phyloP scores from a whole-genome alignment of 2,329 filamentous ascomycete genomes.

The Aspergillus sp. region DNA sequence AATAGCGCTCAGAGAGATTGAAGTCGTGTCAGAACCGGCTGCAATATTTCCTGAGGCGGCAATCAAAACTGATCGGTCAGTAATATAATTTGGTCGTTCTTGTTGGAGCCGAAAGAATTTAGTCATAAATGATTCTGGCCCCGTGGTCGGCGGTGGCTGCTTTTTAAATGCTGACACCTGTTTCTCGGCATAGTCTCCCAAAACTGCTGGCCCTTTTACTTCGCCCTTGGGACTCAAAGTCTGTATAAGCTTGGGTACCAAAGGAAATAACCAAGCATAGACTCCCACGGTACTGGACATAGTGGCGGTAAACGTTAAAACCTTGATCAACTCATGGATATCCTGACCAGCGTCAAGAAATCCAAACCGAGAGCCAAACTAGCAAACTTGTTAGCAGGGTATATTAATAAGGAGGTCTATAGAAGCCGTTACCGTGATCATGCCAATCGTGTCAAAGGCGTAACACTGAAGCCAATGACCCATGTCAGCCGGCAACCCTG shows the following conservation, averaged over 20 bases:
- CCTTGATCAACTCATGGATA: no score
- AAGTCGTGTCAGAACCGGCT: slow-evolving; percentile 15
- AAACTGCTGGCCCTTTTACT: background rate
- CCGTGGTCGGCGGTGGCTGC: background rate
- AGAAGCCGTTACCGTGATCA: slow-evolving; percentile 7
- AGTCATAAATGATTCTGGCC: background rate
- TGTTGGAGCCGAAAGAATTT: background rate
- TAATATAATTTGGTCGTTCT: background rate
- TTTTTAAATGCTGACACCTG: background rate
- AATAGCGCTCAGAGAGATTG: slow-evolving; percentile 9
- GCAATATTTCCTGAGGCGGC: slow-evolving; percentile 3
- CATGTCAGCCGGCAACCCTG: slow-evolving; percentile 18
- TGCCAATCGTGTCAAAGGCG: slow-evolving; percentile 8
- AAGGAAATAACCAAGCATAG: no score
- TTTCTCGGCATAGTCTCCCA: background rate
- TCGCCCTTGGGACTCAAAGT: no score
- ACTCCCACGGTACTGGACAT: no score
- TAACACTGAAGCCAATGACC: slow-evolving; percentile 14
- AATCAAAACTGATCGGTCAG: background rate
- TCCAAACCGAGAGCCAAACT: slow-evolving; percentile 1
- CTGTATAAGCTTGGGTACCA: no score
- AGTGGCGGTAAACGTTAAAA: no score
- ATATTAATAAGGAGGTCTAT: slow-evolving; percentile 15
- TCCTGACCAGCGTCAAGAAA: no score
- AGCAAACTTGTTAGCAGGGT: slow-evolving; percentile 1